These are phyloP conservation scores for Colletotrichum gloeosporioides DNA, from an alignment of 2,329 filamentous ascomycete species.

Conservation along the genomic window DNA sequence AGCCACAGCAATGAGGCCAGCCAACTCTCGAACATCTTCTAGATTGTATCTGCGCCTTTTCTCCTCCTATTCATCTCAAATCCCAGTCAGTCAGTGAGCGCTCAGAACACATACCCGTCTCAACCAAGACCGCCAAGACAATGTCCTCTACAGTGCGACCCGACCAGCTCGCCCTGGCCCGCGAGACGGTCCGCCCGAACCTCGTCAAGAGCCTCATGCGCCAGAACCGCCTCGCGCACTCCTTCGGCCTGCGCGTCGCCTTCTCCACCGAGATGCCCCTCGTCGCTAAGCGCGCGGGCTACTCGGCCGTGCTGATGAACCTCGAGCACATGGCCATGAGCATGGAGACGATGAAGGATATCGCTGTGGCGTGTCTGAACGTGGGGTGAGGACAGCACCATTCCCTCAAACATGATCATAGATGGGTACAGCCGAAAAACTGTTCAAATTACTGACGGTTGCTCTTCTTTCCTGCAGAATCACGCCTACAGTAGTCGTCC, in stretches of 20 bases:
- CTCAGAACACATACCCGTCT: too few species aligned
- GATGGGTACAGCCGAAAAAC: neutral
- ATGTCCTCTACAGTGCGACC: neutral
- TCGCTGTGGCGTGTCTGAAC: neutral
- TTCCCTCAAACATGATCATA: too few species aligned
- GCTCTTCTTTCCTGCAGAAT: neutral
- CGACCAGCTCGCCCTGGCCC: neutral
- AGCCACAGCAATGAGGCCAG: neutral
- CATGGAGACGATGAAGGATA: slow-evolving; percentile 12
- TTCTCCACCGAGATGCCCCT: slow-evolving; percentile 15
- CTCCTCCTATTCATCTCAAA: too few species aligned
- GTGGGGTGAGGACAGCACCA: too few species aligned
- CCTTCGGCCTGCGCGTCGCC: slow-evolving; percentile 8
- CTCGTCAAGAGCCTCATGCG: slow-evolving; percentile 1
- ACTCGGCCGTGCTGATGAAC: slow-evolving; percentile 13
- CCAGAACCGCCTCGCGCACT: neutral
- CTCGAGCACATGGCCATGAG: slow-evolving; percentile 7
- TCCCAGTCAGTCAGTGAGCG: too few species aligned
- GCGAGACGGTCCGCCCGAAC: neutral
- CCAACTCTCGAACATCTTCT: neutral
- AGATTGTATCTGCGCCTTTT: too few species aligned
- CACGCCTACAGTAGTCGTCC: neutral
- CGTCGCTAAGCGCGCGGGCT: neutral
- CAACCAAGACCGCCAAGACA: neutral
- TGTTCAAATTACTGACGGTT: neutral